phyloP scores from a whole-genome alignment of 257 asterid species.

The Lithospermum erythrorhizon region DNA sequence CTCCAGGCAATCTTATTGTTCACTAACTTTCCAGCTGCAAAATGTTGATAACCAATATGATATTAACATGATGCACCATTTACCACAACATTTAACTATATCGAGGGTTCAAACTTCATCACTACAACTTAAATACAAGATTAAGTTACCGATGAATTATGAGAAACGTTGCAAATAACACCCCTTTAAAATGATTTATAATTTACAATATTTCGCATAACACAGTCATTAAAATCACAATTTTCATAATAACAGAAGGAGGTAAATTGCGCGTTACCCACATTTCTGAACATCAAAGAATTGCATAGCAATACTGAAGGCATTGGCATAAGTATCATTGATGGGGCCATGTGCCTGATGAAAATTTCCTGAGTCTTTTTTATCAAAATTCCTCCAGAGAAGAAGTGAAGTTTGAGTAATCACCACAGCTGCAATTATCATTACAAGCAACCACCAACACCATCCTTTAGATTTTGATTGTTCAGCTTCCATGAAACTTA shows the following conservation, averaged over 20 bases:
- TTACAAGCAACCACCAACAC: slow-evolving; percentile 24
- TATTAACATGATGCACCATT: no score
- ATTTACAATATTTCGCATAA: no score
- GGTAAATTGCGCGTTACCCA: slow-evolving; percentile 5
- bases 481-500: slow-evolving; percentile 20
- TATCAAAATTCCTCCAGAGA: slow-evolving; percentile 21
- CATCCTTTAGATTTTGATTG: slow-evolving; percentile 12
- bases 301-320: slow-evolving; percentile 40
- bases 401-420: slow-evolving; percentile 31
- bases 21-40: slow-evolving; percentile 55
- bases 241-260: not conserved
- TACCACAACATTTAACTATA: not conserved
- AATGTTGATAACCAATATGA: not conserved
- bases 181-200: no score
- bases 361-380: slow-evolving; percentile 6
- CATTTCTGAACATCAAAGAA: slow-evolving; percentile 60
- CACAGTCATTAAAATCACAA: no score
- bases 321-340: slow-evolving; percentile 27
- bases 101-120: no score
- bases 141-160: no score
- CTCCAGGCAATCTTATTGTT: slow-evolving; percentile 48
- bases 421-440: slow-evolving; percentile 23
- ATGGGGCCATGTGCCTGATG: slow-evolving; percentile 6
- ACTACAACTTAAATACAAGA: no score
- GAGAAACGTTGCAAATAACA: no score